Conservation (phyloP, 2,329 filamentous ascomycete genomes). For the Cercospora sojina region DNA sequence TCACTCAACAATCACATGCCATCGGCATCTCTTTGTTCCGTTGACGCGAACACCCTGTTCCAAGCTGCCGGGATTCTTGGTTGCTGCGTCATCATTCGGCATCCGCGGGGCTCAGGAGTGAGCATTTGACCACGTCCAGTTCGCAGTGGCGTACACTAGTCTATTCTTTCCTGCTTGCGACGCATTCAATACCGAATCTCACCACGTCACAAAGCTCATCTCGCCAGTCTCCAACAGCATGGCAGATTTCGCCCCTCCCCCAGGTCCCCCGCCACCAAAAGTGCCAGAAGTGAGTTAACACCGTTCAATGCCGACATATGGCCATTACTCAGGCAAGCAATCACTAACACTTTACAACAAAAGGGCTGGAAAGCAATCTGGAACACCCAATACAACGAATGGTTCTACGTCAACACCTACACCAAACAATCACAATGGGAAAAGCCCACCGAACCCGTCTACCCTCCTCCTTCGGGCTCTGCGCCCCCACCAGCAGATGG, state of each 20-base stretch:
- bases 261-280: slow-evolving; percentile 33
- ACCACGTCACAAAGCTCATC: background rate
- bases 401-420: slow-evolving; percentile 88
- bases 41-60: background rate
- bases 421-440: slow-evolving; percentile 93
- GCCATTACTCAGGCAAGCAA: background rate
- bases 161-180: background rate
- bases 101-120: background rate
- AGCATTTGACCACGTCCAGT: background rate
- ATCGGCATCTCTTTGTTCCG: background rate
- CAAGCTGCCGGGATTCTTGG: background rate
- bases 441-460: slow-evolving; percentile 68
- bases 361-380: slow-evolving; percentile 83
- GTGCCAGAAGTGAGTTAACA: slow-evolving; percentile 21
- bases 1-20: background rate
- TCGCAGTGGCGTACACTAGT: background rate
- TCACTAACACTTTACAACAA: slow-evolving; percentile 35
- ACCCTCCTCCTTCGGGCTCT: slow-evolving; percentile 48
- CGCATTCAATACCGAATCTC: background rate
- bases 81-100: background rate
- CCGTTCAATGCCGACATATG: background rate
- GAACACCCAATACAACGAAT: slow-evolving; percentile 87
- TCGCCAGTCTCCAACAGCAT: slow-evolving; percentile 20
- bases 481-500: slow-evolving; percentile 51
- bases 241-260: slow-evolving; percentile 38